A percentile compares a stretch with the other conserved stretches of the same genome.
Conservation (phyloP, 176 grass and related monocot species). For the Olyra latifolia region DNA sequence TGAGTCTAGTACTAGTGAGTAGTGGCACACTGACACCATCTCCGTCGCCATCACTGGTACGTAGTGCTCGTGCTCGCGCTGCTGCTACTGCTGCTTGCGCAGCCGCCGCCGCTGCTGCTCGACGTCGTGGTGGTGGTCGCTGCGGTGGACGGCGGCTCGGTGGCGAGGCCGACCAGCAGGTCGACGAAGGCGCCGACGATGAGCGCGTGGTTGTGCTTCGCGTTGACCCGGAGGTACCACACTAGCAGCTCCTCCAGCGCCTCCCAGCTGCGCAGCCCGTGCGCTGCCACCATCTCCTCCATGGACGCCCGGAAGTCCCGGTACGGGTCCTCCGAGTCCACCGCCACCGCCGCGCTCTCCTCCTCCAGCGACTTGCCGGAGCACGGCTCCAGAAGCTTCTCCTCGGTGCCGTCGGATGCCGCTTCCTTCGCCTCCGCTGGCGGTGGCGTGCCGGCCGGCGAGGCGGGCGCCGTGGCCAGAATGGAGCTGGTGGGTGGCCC, state of each 20-base stretch:
- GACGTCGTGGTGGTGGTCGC: not conserved
- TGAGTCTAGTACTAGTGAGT: not conserved
- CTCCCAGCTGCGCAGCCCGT: constrained; percentile 62
- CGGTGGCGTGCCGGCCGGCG: not conserved
- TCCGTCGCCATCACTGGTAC: not conserved
- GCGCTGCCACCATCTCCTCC: constrained; percentile 91
- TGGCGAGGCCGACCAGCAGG: constrained; percentile 45
- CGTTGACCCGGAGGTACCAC: constrained; percentile 81
- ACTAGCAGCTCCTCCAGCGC: constrained; percentile 70
- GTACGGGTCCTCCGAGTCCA: constrained; percentile 78
- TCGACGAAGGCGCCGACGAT: constrained; percentile 83
- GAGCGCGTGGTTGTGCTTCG: constrained; percentile 53
- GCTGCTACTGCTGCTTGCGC: not conserved
- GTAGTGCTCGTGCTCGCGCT: not conserved
- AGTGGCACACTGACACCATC: not conserved
- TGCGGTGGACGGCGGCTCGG: not conserved
- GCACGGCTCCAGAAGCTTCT: not conserved
- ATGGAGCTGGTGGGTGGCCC: constrained; percentile 48
- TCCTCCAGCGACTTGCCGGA: constrained; percentile 10
- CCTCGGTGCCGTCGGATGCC: not conserved
- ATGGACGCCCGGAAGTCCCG: constrained; percentile 82
- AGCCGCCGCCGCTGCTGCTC: not conserved
- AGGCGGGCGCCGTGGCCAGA: not conserved
- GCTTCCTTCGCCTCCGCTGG: not conserved
- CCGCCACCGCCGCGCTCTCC: constrained; percentile 58